These are phyloP conservation scores for Candida tibetensis DNA, from an alignment of 805 yeast genomes.

Conservation along the genomic window DNA sequence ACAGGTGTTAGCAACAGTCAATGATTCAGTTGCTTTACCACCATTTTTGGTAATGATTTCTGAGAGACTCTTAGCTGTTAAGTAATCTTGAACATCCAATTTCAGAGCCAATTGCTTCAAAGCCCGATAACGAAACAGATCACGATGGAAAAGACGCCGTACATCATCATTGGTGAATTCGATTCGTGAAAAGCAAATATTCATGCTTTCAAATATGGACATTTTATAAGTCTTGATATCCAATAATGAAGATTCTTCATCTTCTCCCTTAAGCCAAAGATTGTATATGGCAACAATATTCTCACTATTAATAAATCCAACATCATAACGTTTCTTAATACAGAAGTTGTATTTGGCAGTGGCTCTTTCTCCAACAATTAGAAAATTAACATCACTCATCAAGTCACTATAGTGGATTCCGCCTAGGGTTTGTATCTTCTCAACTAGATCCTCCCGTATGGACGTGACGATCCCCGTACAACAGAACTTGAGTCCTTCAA, in stretches of 20 bases:
- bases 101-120: conserved; percentile 7
- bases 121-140: conserved; percentile 21
- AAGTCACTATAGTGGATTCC: conserved; percentile 56
- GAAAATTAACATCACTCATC: conserved; percentile 56
- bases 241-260: conserved; percentile 20
- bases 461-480: conserved; percentile 50
- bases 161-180: conserved; percentile 15
- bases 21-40: conserved; percentile 50
- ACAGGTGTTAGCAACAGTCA: conserved; percentile 43
- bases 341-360: conserved; percentile 57
- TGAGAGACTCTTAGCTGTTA: conserved; percentile 29
- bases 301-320: conserved; percentile 51
- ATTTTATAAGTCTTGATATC: conserved; percentile 25
- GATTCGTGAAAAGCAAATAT: conserved; percentile 44
- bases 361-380: conserved; percentile 56
- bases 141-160: conserved; percentile 15
- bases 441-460: conserved; percentile 41
- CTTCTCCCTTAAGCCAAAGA: conserved; percentile 54
- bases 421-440: conserved; percentile 53
- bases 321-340: conserved; percentile 51
- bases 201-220: conserved; percentile 45
- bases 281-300: conserved; percentile 44
- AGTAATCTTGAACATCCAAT: conserved; percentile 16
- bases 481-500: conserved; percentile 51
- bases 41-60: conserved; percentile 42